Conservation (phyloP, 2,329 filamentous ascomycete genomes). For the Fusarium verrucosum region DNA sequence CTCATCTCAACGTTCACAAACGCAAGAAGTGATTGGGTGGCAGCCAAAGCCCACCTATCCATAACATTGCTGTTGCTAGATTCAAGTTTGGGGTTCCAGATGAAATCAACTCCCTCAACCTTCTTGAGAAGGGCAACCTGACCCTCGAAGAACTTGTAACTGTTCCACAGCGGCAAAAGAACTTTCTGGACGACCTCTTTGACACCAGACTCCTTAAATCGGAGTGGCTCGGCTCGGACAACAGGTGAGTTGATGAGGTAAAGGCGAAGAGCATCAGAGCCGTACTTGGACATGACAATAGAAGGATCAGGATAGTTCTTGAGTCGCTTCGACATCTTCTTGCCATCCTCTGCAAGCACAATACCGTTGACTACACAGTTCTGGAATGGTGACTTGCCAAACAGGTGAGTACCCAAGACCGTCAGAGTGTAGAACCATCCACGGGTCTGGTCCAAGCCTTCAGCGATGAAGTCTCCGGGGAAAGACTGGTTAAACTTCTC, state of each 20-base stretch:
- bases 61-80: slow-evolving; percentile 88
- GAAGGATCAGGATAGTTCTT: slow-evolving; percentile 95
- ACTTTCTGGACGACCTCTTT: slow-evolving; percentile 96
- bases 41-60: slow-evolving; percentile 94
- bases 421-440: slow-evolving; percentile 97
- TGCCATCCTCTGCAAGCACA: slow-evolving; percentile 91
- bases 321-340: slow-evolving; percentile 98
- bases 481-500: slow-evolving; percentile 83
- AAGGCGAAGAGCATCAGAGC: slow-evolving; percentile 90
- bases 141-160: slow-evolving; percentile 94
- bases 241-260: slow-evolving; percentile 98
- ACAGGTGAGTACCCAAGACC: slow-evolving; percentile 88
- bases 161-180: slow-evolving; percentile 92
- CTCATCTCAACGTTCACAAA: slow-evolving; percentile 95
- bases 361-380: slow-evolving; percentile 98
- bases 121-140: slow-evolving; percentile 90
- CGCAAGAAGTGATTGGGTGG: slow-evolving; percentile 87
- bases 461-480: slow-evolving; percentile 93
- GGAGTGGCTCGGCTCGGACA: slow-evolving; percentile 86
- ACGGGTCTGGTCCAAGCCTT: slow-evolving; percentile 91
- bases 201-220: slow-evolving; percentile 91
- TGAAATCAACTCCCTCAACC: slow-evolving; percentile 77
- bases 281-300: slow-evolving; percentile 85
- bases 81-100: slow-evolving; percentile 80
- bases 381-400: slow-evolving; percentile 85